These are phyloP conservation scores for Vigna hirtella DNA, from an alignment of 306 rosid species.

Conservation along the genomic window DNA sequence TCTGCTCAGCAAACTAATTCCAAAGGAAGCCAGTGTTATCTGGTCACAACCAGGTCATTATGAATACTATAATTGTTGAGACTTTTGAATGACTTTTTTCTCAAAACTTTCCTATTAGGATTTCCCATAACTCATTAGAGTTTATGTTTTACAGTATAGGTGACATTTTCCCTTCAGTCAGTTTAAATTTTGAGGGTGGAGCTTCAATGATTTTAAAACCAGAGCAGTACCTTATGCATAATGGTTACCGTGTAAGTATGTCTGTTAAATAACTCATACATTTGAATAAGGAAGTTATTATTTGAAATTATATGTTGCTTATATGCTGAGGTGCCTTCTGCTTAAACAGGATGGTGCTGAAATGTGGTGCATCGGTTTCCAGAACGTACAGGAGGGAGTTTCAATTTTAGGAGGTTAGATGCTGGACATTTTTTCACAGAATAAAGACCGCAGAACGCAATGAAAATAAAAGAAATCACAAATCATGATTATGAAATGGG, in stretches of 20 bases:
- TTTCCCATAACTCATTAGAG: constrained; percentile 43
- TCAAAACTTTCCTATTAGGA: constrained; percentile 17
- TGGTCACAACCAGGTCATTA: constrained; percentile 75
- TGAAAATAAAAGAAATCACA: constrained; percentile 4
- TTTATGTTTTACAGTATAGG: constrained; percentile 60
- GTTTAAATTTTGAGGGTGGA: constrained; percentile 84
- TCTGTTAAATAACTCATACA: constrained; percentile 31
- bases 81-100: constrained; percentile 18
- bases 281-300: constrained; percentile 31
- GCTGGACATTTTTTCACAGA: constrained; percentile 27
- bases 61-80: constrained; percentile 33
- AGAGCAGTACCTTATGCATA: constrained; percentile 78
- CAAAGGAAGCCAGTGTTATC: constrained; percentile 87
- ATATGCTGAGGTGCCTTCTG: constrained; percentile 29
- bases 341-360: constrained; percentile 71
- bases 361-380: constrained; percentile 90
- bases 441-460: constrained; percentile 12
- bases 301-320: constrained; percentile 36
- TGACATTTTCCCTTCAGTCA: constrained; percentile 78
- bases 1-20: constrained; percentile 61
- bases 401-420: constrained; percentile 90
- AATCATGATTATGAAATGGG: constrained; percentile 21
- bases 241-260: constrained; percentile 64
- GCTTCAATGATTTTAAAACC: constrained; percentile 94
- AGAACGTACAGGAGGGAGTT: constrained; percentile 74